Conservation (phyloP, 2,329 filamentous ascomycete genomes). For the Colletotrichum magnum region DNA sequence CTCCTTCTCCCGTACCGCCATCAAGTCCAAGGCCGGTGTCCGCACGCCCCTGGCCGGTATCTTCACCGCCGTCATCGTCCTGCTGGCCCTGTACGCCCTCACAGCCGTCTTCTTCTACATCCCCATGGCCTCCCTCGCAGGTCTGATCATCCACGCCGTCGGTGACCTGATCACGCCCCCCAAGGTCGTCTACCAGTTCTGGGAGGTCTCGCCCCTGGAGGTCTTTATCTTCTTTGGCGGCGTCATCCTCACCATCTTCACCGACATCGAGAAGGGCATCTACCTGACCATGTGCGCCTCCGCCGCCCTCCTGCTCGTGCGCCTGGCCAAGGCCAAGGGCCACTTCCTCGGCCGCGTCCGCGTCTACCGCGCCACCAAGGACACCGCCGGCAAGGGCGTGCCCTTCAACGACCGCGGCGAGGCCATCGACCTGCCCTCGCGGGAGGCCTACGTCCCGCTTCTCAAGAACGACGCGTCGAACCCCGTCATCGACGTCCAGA, state of each 20-base stretch:
- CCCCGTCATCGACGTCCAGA: conserved; percentile 56
- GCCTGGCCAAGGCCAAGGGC: conserved; percentile 62
- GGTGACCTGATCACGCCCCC: conserved; percentile 82
- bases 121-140: conserved; percentile 77
- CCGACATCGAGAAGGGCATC: conserved; percentile 64
- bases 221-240: conserved; percentile 82
- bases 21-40: conserved; percentile 88
- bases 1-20: conserved; percentile 78
- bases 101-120: conserved; percentile 87
- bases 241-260: conserved; percentile 70
- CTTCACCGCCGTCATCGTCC: conserved; percentile 81
- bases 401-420: conserved; percentile 41
- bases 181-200: conserved; percentile 82
- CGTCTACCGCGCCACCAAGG: conserved; percentile 42
- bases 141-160: conserved; percentile 87
- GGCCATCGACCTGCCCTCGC: conserved; percentile 38
- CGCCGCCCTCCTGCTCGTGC: conserved; percentile 58
- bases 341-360: conserved; percentile 59
- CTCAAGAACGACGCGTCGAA: conserved; percentile 60
- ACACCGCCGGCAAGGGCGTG: conserved; percentile 39
- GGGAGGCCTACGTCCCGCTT: conserved; percentile 58
- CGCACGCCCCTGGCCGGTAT: conserved; percentile 84
- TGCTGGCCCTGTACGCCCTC: conserved; percentile 83
- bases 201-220: conserved; percentile 81
- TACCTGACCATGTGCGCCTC: conserved; percentile 63